phyloP scores from a whole-genome alignment of 805 yeast genomes.

The Sugiyamaella qingdaonensis region DNA sequence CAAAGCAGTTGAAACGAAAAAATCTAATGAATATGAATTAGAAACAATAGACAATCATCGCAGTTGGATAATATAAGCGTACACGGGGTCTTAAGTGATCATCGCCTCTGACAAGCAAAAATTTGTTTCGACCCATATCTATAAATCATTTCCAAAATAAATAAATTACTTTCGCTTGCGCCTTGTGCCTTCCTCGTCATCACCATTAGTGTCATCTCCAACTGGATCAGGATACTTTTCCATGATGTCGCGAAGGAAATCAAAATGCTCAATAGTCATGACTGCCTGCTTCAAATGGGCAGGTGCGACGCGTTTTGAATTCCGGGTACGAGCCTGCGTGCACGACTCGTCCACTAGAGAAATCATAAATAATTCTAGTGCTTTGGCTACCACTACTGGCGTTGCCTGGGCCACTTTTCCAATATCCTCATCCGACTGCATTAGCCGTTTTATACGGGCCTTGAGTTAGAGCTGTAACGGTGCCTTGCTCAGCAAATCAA shows the following conservation, averaged over 20 bases:
- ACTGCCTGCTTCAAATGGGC: conserved; percentile 82
- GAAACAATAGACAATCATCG: no score
- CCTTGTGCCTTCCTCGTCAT: conserved; percentile 12
- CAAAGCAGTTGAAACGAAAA: no score
- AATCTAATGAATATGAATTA: no score
- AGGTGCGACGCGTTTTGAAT: conserved; percentile 76
- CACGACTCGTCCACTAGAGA: conserved; percentile 82
- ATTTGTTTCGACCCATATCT: not conserved
- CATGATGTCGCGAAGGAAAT: conserved; percentile 77
- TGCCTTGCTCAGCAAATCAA: not conserved
- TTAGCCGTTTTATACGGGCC: conserved; percentile 91
- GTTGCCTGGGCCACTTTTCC: conserved; percentile 99
- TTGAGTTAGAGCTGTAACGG: conserved; percentile 6
- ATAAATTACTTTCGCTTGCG: conserved; percentile 2
- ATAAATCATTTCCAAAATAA: not conserved
- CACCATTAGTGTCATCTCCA: conserved; percentile 22
- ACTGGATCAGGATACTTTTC: conserved; percentile 52
- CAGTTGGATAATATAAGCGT: no score
- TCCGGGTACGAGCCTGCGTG: conserved; percentile 67
- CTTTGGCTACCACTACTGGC: conserved; percentile 95
- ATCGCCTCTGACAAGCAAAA: no score
- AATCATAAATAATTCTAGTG: conserved; percentile 87
- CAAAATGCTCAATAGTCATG: conserved; percentile 82
- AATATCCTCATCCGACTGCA: conserved; percentile 97
- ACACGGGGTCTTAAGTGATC: no score